Percentiles rank a stretch among this genome's conserved stretches.
Evolutionary conservation across 495 filamentous ascomycete species (phyloP).

Genomic region (Pyronema domesticum): DNA sequence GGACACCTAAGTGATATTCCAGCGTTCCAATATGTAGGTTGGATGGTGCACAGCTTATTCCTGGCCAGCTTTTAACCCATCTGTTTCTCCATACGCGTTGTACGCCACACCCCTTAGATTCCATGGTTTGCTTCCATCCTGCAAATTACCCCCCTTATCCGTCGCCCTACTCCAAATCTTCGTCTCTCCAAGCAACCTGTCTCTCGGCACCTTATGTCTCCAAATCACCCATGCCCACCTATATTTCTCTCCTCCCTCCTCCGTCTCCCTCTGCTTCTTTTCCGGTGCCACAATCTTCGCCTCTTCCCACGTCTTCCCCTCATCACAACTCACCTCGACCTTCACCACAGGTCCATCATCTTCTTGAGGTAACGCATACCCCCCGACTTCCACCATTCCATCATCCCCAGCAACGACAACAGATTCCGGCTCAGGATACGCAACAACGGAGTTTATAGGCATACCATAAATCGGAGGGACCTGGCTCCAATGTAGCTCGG

Average conservation of each 20-base stretch:
- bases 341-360: slow-evolving; percentile 34
- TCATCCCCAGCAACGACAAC: slow-evolving; percentile 30
- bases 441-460: slow-evolving; percentile 39
- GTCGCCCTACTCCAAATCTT: slow-evolving; percentile 35
- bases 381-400: slow-evolving; percentile 32
- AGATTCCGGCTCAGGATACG: slow-evolving; percentile 29
- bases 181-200: slow-evolving; percentile 22
- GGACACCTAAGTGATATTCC: too few species aligned
- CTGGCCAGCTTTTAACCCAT: slow-evolving; percentile 27
- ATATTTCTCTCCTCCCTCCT: slow-evolving; percentile 13
- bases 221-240: slow-evolving; percentile 23
- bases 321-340: slow-evolving; percentile 38
- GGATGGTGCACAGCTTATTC: slow-evolving; percentile 32
- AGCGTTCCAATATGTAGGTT: slow-evolving; percentile 22
- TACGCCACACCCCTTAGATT: slow-evolving; percentile 44
- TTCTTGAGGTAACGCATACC: slow-evolving; percentile 40
- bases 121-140: slow-evolving; percentile 33
- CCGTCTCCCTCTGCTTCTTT: background rate
- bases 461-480: slow-evolving; percentile 32
- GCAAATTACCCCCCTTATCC: slow-evolving; percentile 35
- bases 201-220: slow-evolving; percentile 3
- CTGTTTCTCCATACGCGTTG: slow-evolving; percentile 42
- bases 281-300: slow-evolving; percentile 27
- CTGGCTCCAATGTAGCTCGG: slow-evolving; percentile 31
- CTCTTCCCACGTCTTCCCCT: slow-evolving; percentile 33